phyloP scores from a whole-genome alignment of 2,329 filamentous ascomycete species.

The Hymenoscyphus scutula region DNA sequence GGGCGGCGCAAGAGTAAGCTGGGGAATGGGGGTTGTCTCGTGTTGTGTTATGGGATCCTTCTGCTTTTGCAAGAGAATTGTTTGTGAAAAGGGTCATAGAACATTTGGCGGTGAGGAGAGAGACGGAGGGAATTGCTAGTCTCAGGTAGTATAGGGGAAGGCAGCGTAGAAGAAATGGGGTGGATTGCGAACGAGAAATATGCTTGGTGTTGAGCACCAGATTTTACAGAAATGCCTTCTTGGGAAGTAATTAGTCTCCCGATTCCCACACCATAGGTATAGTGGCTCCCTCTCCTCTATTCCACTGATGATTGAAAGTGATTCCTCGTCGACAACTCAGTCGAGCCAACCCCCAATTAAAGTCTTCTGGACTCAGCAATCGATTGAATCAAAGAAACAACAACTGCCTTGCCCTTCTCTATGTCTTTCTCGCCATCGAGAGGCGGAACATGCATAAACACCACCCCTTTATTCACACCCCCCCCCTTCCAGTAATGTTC shows the following conservation, averaged over 20 bases:
- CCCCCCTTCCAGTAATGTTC: constrained; percentile 50
- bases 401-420: constrained; percentile 15
- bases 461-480: constrained; percentile 44
- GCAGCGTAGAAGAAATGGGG: constrained; percentile 45
- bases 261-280: neutral
- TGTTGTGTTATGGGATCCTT: constrained; percentile 82
- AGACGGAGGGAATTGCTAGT: constrained; percentile 65
- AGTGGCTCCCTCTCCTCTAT: too few relatives aligned
- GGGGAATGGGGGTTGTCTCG: constrained; percentile 65
- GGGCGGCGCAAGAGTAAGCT: constrained; percentile 67
- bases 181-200: constrained; percentile 76
- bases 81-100: constrained; percentile 48
- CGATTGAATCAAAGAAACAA: constrained; percentile 16
- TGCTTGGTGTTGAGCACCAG: constrained; percentile 57
- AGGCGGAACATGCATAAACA: constrained; percentile 68
- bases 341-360: neutral
- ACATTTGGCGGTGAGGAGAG: constrained; percentile 44
- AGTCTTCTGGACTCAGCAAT: constrained; percentile 5
- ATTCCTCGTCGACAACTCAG: too few relatives aligned
- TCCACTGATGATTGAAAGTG: too few relatives aligned
- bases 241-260: too few relatives aligned
- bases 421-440: constrained; percentile 15
- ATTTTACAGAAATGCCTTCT: neutral
- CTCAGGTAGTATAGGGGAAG: constrained; percentile 64
- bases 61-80: constrained; percentile 47